Conservation (phyloP, 2,329 filamentous ascomycete species). For the Paracoccidioides lutzii region DNA sequence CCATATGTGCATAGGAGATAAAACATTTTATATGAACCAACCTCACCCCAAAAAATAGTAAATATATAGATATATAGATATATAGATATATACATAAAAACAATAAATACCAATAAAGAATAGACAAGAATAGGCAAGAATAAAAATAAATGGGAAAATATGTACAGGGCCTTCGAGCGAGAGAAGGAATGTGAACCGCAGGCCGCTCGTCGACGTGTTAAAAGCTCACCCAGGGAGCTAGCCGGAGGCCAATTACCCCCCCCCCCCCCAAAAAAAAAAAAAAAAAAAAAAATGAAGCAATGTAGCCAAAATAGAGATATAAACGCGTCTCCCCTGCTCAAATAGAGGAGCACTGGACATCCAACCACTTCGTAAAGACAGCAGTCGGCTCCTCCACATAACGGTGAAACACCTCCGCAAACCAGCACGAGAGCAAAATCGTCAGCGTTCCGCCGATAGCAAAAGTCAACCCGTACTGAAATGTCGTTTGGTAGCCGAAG, state of each 20-base stretch:
- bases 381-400: conserved; percentile 41
- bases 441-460: conserved; percentile 28
- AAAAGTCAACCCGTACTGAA: conserved; percentile 29
- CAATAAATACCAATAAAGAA: too few relatives aligned
- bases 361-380: conserved; percentile 39
- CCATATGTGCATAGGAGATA: too few relatives aligned
- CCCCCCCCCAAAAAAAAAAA: not conserved
- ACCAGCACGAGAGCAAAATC: conserved; percentile 37
- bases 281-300: not conserved
- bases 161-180: too few relatives aligned
- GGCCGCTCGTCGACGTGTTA: not conserved
- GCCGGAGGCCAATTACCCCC: too few relatives aligned
- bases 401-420: conserved; percentile 48
- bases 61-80: too few relatives aligned
- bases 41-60: too few relatives aligned
- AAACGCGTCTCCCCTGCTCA: not conserved
- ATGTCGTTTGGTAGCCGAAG: conserved; percentile 28
- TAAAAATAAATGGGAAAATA: too few relatives aligned
- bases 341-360: conserved; percentile 13
- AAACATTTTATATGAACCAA: too few relatives aligned
- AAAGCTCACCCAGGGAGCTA: not conserved
- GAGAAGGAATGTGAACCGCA: too few relatives aligned
- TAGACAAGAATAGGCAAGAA: too few relatives aligned
- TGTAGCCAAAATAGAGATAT: too few relatives aligned
- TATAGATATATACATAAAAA: too few relatives aligned